A percentile compares a stretch with the other conserved stretches of the same genome.
Evolutionary conservation across 352 stramenopile species (phyloP).

Genomic region (Thraustotheca clavata): DNA sequence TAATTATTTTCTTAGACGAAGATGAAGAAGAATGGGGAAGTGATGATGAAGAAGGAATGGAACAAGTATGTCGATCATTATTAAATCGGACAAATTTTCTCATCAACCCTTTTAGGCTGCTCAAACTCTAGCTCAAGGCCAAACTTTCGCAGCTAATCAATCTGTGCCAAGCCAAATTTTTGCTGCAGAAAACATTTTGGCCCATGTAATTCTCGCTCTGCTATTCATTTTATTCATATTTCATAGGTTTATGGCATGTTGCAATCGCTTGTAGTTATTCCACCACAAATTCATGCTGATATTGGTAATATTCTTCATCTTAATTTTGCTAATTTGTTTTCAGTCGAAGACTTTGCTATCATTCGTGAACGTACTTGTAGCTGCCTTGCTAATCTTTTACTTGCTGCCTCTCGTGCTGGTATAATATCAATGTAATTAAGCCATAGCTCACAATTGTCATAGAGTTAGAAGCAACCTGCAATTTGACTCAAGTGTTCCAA

Average conservation of each 20-base stretch:
- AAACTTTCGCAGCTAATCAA: neutral
- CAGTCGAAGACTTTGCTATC: slow-evolving; percentile 59
- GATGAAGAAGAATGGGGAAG: slow-evolving; percentile 81
- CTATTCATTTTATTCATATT: neutral
- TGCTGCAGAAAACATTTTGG: slow-evolving; percentile 15
- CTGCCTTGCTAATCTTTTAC: slow-evolving; percentile 45
- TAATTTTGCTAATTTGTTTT: too few species aligned
- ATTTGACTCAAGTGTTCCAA: slow-evolving; percentile 60
- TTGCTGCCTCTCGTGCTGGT: neutral
- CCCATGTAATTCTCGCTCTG: slow-evolving; percentile 2
- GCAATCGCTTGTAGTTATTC: slow-evolving; percentile 67
- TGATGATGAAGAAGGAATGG: slow-evolving; percentile 85
- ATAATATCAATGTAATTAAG: neutral
- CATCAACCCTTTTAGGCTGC: neutral
- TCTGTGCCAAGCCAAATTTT: slow-evolving; percentile 13
- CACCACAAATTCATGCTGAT: slow-evolving; percentile 33
- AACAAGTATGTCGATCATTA: slow-evolving; percentile 29
- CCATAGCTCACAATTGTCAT: neutral
- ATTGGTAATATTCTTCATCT: slow-evolving; percentile 39
- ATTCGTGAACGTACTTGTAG: slow-evolving; percentile 79
- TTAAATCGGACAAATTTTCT: neutral
- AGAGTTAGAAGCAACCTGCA: slow-evolving; percentile 28
- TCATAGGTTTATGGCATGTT: slow-evolving; percentile 34
- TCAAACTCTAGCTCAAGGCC: neutral
- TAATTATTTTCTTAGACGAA: slow-evolving; percentile 28